A percentile compares a stretch with the other conserved stretches of the same genome.
phyloP scores from a whole-genome alignment of 2,329 filamentous ascomycete genomes.

The Botrytis medusae region DNA sequence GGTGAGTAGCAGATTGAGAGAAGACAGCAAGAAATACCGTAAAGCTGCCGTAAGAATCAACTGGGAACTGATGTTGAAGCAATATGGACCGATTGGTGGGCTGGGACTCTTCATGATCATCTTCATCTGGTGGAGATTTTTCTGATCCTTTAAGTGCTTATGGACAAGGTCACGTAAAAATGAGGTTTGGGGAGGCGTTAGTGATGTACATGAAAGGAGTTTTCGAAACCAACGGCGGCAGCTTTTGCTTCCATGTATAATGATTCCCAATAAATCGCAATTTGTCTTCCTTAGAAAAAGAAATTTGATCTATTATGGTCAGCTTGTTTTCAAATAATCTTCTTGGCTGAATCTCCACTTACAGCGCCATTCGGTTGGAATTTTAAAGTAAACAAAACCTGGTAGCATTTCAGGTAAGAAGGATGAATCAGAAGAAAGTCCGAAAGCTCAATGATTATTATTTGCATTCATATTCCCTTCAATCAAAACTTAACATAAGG shows the following conservation, averaged over 20 bases:
- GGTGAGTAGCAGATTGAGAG: constrained; percentile 79
- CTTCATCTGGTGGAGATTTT: constrained; percentile 92
- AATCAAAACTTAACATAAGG: background rate
- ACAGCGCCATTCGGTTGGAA: background rate
- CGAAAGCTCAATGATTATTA: background rate
- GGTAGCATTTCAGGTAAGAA: background rate
- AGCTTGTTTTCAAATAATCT: background rate
- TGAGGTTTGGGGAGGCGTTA: constrained; percentile 10
- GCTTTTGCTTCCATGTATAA: constrained; percentile 20
- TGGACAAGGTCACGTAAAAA: background rate
- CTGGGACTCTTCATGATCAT: constrained; percentile 79
- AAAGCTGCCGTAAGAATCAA: constrained; percentile 93
- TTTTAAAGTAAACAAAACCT: background rate
- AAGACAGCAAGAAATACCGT: constrained; percentile 93
- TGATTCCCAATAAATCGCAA: constrained; percentile 23
- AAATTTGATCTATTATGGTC: background rate
- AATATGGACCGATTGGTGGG: constrained; percentile 89
- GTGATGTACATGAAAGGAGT: constrained; percentile 17
- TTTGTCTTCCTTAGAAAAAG: background rate
- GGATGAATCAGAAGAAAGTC: background rate
- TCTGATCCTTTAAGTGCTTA: constrained; percentile 50
- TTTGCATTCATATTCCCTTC: background rate
- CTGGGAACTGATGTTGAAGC: constrained; percentile 94
- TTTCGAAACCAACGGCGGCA: background rate
- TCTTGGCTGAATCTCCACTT: background rate